A percentile compares a stretch with the other conserved stretches of the same genome.
Evolutionary conservation across 2,329 filamentous ascomycete species (phyloP).

Genomic region (Pseudogymnoascus sp.): DNA sequence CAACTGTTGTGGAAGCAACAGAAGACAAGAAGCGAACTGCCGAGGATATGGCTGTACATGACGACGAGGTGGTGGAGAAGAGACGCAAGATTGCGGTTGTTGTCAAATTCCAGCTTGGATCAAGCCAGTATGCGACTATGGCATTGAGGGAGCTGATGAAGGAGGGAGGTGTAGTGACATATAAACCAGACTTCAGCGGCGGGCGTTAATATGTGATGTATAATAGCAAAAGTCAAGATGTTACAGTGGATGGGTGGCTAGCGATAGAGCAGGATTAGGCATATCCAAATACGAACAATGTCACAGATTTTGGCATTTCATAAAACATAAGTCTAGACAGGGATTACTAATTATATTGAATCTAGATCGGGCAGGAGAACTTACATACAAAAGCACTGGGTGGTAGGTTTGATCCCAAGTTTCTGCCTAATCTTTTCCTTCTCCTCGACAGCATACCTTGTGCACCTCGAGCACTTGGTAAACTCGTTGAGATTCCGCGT

Average conservation of each 20-base stretch:
- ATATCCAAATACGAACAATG: not conserved
- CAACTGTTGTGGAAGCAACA: not conserved
- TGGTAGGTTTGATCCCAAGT: not conserved
- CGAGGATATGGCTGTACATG: conserved; percentile 3
- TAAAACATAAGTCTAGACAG: not conserved
- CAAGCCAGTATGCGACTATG: conserved; percentile 80
- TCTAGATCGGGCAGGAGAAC: not conserved
- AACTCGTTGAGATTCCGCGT: not conserved
- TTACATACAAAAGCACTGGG: not conserved
- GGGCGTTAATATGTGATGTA: conserved; percentile 15
- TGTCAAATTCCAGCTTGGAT: conserved; percentile 67
- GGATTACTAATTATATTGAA: not conserved
- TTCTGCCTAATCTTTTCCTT: not conserved
- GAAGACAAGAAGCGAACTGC: not conserved
- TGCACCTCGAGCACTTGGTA: not conserved
- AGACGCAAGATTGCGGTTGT: conserved; percentile 55
- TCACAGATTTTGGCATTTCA: not conserved
- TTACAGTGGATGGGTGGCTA: not conserved
- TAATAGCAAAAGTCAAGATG: not conserved
- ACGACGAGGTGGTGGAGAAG: not conserved
- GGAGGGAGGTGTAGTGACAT: conserved; percentile 53
- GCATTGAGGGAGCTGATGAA: conserved; percentile 73
- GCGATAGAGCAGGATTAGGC: not conserved
- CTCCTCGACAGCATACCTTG: not conserved
- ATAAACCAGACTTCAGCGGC: conserved; percentile 53